Evolutionary conservation across 305 asterid genomes (phyloP).

Genomic region (Ruellia speciosa): DNA sequence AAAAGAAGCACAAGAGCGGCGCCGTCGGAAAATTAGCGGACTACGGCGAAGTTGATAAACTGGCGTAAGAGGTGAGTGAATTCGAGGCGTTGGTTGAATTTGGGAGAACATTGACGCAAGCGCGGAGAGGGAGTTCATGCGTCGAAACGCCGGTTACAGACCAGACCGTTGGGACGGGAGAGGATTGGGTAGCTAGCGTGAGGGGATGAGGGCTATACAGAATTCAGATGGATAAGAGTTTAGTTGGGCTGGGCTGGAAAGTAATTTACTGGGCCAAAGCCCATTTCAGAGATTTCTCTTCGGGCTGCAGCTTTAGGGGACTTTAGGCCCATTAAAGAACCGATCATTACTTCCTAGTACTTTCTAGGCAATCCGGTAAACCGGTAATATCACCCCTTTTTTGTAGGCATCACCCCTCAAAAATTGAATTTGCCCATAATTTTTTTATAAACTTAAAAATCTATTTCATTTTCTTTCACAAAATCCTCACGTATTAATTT

Average conservation of each 20-base stretch:
- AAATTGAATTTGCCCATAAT: no score
- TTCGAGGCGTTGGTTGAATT: constrained; percentile 31
- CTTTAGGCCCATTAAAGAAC: no score
- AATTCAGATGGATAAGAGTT: constrained; percentile 9
- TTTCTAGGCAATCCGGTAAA: no score
- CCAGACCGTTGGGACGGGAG: constrained; percentile 19
- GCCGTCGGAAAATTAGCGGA: constrained; percentile 18
- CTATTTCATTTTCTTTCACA: no score
- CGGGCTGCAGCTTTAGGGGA: no score
- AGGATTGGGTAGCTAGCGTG: constrained; percentile 12
- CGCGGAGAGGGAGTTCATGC: background rate
- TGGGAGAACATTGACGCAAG: constrained; percentile 44
- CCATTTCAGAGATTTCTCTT: no score
- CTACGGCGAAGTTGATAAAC: constrained; percentile 26
- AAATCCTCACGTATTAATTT: no score
- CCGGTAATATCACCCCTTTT: no score
- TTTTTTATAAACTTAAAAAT: no score
- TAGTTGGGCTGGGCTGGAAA: constrained; percentile 23
- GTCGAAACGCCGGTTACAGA: background rate
- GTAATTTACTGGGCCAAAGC: background rate
- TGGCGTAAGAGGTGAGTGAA: constrained; percentile 29
- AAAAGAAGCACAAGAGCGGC: constrained; percentile 19
- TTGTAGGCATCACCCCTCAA: no score
- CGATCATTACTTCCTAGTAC: no score
- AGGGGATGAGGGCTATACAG: constrained; percentile 4